Evolutionary conservation across 2,329 filamentous ascomycete species (phyloP), one percentile per base, ranked within the genome.

Genomic region (Alternaria arbusti): DNA sequence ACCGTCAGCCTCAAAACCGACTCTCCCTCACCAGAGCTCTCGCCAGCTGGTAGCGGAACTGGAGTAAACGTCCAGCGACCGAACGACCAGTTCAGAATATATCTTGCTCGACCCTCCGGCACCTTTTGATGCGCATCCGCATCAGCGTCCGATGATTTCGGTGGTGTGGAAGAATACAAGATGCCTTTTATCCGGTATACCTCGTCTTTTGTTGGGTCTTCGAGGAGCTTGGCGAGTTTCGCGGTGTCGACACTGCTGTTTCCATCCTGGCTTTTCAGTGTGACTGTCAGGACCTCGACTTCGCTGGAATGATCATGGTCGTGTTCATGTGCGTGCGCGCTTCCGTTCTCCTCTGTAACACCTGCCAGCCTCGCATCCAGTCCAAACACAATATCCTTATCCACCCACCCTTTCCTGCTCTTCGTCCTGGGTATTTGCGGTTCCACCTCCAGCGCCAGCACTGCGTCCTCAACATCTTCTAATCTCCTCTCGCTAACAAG

Each of bases 21-120:
- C 50, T 90, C 82, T 36, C 84, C 80, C 72, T 86, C 86, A 36
- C 68, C 68, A 2, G 67, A 58, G 6, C 64, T 56, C 1, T 74
- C 75, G 2, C 66, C 65, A 5, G 73, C 68, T 1, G 78, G 72
- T 8, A 89, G 68, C 1, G 79, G 70, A 5, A 89, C 82, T 6
- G 87, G 85, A 2, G 94, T 96, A 75, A 95, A 97, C 0, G 89
- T 97, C 95, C 96, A 99, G 28, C 96, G 87, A 1, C 94, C 94
- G 81, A 99, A 99, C 0, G 96, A 96, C 96, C 96, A 99, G 79
- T 99, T 99, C 63, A 99, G 86, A 47, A 99, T 97, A 77, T 96
- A 97, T 59, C 92, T 85, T 15, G 80, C 79, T 20, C 79, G 74
- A 2, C 79, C 80, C 7, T 60, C 65, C 20, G 56, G 65, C 50